Evolutionary conservation across 805 yeast genomes (phyloP).

Genomic region (Debaryomyces prosopidis): DNA sequence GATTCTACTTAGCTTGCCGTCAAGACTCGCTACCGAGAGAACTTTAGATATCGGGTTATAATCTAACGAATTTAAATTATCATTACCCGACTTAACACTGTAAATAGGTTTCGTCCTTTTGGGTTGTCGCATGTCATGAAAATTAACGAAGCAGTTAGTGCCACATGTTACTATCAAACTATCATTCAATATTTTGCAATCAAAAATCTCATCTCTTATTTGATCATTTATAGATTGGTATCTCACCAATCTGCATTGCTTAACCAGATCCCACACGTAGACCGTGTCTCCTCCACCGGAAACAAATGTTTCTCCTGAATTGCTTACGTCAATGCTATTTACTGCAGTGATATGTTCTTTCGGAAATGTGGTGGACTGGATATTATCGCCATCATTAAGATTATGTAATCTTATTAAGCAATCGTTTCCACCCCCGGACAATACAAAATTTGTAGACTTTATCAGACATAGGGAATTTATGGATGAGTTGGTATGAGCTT

Average conservation of each 20-base stretch:
- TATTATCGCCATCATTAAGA: slow-evolving; percentile 3
- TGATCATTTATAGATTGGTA: slow-evolving; percentile 3
- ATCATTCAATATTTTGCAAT: slow-evolving; percentile 18
- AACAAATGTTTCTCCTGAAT: slow-evolving; percentile 10
- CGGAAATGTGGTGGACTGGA: slow-evolving; percentile 11
- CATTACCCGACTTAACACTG: slow-evolving; percentile 19
- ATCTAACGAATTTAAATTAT: slow-evolving; percentile 22
- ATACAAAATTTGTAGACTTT: slow-evolving; percentile 12
- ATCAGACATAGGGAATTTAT: slow-evolving; percentile 16
- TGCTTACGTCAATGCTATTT: slow-evolving; percentile 15
- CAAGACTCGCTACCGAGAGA: slow-evolving; percentile 20
- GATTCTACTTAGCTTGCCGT: slow-evolving; percentile 19
- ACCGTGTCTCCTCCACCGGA: slow-evolving; percentile 18
- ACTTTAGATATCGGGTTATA: slow-evolving; percentile 5
- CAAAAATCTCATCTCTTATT: slow-evolving; percentile 15
- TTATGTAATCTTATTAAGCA: slow-evolving; percentile 15
- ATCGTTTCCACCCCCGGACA: slow-evolving; percentile 26
- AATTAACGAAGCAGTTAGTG: slow-evolving; percentile 17
- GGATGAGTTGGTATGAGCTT: slow-evolving; percentile 16
- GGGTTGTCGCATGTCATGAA: slow-evolving; percentile 23
- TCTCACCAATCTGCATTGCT: slow-evolving; percentile 9
- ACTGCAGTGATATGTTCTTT: slow-evolving; percentile 17
- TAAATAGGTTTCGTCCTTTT: slow-evolving; percentile 11
- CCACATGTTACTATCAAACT: slow-evolving; percentile 26
- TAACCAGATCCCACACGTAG: slow-evolving; percentile 20